These are phyloP conservation scores for Spathaspora gorwiae DNA, from an alignment of 805 yeast genomes.

Conservation along the genomic window DNA sequence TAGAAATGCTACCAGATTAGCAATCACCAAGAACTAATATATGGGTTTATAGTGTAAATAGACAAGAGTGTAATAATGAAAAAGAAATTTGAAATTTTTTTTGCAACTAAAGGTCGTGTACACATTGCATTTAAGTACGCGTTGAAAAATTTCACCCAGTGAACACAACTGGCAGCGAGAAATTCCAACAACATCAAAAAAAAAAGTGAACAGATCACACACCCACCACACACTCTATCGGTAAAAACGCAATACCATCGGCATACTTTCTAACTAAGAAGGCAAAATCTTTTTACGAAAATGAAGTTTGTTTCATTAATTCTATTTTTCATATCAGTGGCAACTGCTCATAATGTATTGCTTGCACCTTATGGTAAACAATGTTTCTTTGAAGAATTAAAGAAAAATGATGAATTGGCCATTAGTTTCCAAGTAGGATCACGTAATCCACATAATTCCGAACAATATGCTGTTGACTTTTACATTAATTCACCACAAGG, in stretches of 20 bases:
- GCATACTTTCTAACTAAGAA: background rate
- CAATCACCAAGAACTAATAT: background rate
- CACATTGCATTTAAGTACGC: no score
- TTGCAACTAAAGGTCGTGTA: no score
- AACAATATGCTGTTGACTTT: slow-evolving; percentile 66
- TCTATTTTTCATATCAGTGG: slow-evolving; percentile 11
- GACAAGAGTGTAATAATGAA: background rate
- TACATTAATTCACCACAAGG: slow-evolving; percentile 39
- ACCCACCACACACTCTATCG: background rate
- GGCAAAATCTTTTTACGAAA: background rate
- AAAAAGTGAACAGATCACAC: background rate
- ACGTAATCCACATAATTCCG: slow-evolving; percentile 67
- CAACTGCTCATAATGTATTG: slow-evolving; percentile 70
- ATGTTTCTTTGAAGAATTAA: slow-evolving; percentile 83
- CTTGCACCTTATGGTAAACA: slow-evolving; percentile 79
- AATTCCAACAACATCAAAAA: background rate
- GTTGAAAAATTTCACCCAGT: background rate
- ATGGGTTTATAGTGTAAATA: background rate
- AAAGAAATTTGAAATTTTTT: background rate
- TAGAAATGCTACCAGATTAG: slow-evolving; percentile 44
- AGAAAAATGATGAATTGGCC: slow-evolving; percentile 79
- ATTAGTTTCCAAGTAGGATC: slow-evolving; percentile 92
- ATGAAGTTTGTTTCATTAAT: background rate
- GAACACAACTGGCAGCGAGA: no score
- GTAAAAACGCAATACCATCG: no score